Percentiles rank a stretch among this genome's conserved stretches.
Conservation (phyloP, 495 filamentous ascomycete genomes). For the Podospora pseudopauciseta region DNA sequence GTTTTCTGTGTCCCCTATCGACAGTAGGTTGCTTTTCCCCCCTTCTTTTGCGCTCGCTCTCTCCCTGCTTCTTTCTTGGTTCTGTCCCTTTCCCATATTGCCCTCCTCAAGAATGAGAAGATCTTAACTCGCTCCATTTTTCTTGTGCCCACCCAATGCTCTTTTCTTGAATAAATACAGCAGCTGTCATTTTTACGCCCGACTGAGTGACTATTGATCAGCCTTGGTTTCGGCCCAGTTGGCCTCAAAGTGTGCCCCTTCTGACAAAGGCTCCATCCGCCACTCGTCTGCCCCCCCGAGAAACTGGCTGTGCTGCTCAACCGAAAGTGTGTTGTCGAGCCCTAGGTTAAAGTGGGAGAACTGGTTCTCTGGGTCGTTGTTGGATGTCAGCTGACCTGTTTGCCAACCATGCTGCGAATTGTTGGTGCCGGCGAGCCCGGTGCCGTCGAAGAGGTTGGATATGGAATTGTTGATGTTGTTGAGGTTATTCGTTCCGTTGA, state of each 20-base stretch:
- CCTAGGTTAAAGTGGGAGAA: constrained; percentile 22
- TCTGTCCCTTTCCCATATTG: neutral
- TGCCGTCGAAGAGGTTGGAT: constrained; percentile 9
- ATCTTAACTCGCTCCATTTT: neutral
- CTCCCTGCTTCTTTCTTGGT: neutral
- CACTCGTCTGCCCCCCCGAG: constrained; percentile 27
- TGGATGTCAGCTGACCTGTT: constrained; percentile 19
- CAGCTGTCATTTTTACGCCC: neutral
- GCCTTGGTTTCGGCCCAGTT: constrained; percentile 25
- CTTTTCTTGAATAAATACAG: neutral
- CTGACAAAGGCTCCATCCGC: constrained; percentile 34
- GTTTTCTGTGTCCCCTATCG: neutral
- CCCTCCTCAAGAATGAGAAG: neutral
- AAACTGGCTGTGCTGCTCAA: constrained; percentile 24
- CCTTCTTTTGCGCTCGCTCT: neutral
- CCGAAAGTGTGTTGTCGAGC: constrained; percentile 25
- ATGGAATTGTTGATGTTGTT: constrained; percentile 13
- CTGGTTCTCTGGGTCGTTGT: constrained; percentile 21
- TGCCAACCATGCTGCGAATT: constrained; percentile 19
- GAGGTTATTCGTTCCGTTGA: constrained; percentile 15
- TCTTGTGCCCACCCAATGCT: neutral
- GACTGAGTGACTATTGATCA: constrained; percentile 8
- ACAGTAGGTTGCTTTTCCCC: neutral
- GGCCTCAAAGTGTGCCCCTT: constrained; percentile 25
- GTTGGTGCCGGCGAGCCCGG: neutral